These are phyloP conservation scores for Diplodia scrobiculata DNA, from an alignment of 2,329 filamentous ascomycete species.

Conservation along the genomic window DNA sequence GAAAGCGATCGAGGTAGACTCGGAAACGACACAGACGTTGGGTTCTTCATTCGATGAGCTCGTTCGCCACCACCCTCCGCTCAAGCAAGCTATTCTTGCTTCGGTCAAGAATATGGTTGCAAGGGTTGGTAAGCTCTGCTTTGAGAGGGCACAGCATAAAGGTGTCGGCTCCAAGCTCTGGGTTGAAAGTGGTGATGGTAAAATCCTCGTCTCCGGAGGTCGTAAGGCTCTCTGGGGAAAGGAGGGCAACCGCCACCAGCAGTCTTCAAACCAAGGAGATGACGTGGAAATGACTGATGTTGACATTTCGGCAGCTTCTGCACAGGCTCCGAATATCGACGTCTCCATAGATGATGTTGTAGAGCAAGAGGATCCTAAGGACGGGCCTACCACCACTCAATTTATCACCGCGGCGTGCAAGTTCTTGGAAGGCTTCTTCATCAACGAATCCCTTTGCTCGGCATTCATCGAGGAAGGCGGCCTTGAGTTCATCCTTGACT, in stretches of 20 bases:
- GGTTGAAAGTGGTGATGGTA: conserved; percentile 61
- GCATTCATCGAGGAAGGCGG: conserved; percentile 78
- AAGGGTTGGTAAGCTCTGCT: conserved; percentile 73
- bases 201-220: conserved; percentile 62
- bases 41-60: conserved; percentile 91
- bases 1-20: conserved; percentile 75
- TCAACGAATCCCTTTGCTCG: conserved; percentile 70
- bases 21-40: conserved; percentile 70
- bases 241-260: conserved; percentile 41
- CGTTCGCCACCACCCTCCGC: conserved; percentile 83
- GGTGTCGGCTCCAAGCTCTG: conserved; percentile 81
- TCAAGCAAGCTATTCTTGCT: conserved; percentile 78
- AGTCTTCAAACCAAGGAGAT: conserved; percentile 28
- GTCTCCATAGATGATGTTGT: conserved; percentile 46
- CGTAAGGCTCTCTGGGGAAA: conserved; percentile 48
- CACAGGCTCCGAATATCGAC: conserved; percentile 10
- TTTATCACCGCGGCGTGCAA: conserved; percentile 76
- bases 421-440: conserved; percentile 77
- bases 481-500: conserved; percentile 79
- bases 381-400: conserved; percentile 59
- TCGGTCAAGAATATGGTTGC: conserved; percentile 88
- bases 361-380: conserved; percentile 54
- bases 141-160: conserved; percentile 66
- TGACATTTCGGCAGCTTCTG: conserved; percentile 31
- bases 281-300: conserved; percentile 70